Evolutionary conservation across 176 grass and related monocot species (phyloP), one percentile per base, ranked within the genome.

Genomic region (Triticum monococcum): DNA sequence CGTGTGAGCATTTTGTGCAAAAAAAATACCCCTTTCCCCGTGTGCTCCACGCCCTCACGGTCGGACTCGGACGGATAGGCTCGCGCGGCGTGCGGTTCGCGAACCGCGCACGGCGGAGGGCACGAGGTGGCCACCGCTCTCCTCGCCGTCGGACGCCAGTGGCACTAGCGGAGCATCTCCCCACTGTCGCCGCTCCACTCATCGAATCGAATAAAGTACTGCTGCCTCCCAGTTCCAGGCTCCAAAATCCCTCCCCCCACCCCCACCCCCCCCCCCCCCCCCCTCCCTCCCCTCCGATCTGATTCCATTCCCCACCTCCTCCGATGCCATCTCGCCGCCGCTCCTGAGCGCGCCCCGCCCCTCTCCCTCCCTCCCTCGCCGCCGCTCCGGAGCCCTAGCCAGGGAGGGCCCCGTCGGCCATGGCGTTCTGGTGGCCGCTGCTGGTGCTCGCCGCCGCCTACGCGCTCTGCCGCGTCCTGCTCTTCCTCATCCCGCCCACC

Each of bases 361-460:
- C 33, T 0, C 24, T 1, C 56, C 64, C 14, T 71, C 6, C 75
- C 18, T 31, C 24, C 10, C 2, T 30, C 17, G 12, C 28, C 11
- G 10, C 24, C 16, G 13, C 36, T 2, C 16, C 50, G 16, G 22
- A 86, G 81, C 83, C 86, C 86, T 84, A 76, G 25, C 87, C 20
- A 50, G 26, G 78, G 10, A 17, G 63, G 75, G 9, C 3, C 9
- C 36, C 70, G 20, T 80, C 20, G 5, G 32, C 75, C 72, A 96
- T 98, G 97, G 86, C 94, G 50, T 96, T 98, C 78, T 98, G 92
- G 97, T 98, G 97, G 97, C 92, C 97, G 68, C 85, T 96, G 70
- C 87, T 96, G 24, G 97, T 98, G 40, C 90, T 98, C 64, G 93
- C 86, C 62, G 77, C 90, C 64, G 92, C 97, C 9, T 92, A 91